These are phyloP conservation scores for Rutstroemia sp. DNA, from an alignment of 2,329 filamentous ascomycete genomes.

Conservation along the genomic window DNA sequence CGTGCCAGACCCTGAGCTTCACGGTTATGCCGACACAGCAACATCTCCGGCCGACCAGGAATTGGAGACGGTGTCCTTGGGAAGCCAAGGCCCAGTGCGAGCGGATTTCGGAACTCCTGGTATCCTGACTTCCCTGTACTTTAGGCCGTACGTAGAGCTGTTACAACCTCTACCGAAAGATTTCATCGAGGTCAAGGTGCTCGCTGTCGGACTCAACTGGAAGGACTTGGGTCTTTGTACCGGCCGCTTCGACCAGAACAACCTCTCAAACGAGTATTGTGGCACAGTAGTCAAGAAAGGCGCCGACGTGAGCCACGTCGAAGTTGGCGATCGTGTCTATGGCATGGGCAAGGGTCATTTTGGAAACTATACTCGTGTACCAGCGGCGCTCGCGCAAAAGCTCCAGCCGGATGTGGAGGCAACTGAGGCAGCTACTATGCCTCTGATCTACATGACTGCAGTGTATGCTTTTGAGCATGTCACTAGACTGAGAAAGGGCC, in stretches of 20 bases:
- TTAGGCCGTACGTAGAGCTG: neutral
- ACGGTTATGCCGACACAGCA: no score
- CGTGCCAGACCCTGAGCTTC: no score
- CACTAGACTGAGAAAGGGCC: conserved; percentile 14
- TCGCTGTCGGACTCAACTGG: conserved; percentile 18
- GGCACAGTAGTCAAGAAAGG: neutral
- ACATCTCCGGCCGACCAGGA: neutral
- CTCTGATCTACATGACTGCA: conserved; percentile 26
- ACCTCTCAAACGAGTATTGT: neutral
- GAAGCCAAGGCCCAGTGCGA: neutral
- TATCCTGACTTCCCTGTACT: neutral
- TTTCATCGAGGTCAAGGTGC: conserved; percentile 11
- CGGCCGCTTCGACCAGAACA: neutral
- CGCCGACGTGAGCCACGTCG: neutral
- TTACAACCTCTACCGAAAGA: neutral
- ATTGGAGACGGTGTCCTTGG: neutral
- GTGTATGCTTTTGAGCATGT: conserved; percentile 12
- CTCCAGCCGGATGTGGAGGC: neutral
- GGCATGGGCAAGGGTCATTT: neutral
- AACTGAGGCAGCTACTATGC: conserved; percentile 32
- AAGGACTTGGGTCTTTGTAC: conserved; percentile 4
- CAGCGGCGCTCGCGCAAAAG: neutral
- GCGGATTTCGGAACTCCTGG: neutral
- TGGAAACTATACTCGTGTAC: neutral
- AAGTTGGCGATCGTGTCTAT: conserved; percentile 2